Base-by-base conservation (phyloP, 148 eudicot genomes). In the Rhododendron simsii region DNA sequence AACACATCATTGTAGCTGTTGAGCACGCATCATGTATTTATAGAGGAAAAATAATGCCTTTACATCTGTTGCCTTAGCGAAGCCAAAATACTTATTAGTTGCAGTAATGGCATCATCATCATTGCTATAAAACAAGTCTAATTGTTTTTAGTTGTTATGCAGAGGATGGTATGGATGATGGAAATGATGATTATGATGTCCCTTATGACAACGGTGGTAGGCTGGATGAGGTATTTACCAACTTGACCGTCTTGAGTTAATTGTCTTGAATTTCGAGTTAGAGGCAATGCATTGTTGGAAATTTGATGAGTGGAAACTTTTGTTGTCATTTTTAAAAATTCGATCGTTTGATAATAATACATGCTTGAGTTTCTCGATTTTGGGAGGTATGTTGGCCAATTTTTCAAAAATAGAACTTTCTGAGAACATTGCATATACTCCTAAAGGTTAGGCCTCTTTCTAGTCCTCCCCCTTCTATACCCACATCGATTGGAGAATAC, bases 81-180 rank as follows among this genome's bases (percentile, higher is more conserved):
- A 78, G 53, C 18, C 4, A 10, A 12, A 7, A 23, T 45, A 44
- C 53, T 23, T 78, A 16, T 16, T 44, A 44, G n/a, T n/a, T 65
- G 18, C 16, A 8, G 14, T 47, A 9, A 23, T n/a, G 80, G 30
- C 81, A 23, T 78, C 79, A 75, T 75, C 37, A 11, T 5, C 48
- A 18, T 39, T 39, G 8, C 41, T 78, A 2, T 50, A 28, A 8
- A 26, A 65, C 48, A 44, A 47, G 48, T 57, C 48, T 44, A 65
- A 18, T 65, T 65, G 18, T 61, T n/a, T 26, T 71, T 30, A 30
- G 77, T 76, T 44, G n/a, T 65, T 80, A 85, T 86, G 88, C 88
- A 92, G 95, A 91, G 61, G 92, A 93, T 59, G 92, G 90, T 61
- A 87, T 84, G 59, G 91, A 84, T 10, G 84, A 85, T 86, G 91